Evolutionary conservation across 768 basidiomycete genomes (phyloP).

Genomic region (Leccinum aurantiacum): DNA sequence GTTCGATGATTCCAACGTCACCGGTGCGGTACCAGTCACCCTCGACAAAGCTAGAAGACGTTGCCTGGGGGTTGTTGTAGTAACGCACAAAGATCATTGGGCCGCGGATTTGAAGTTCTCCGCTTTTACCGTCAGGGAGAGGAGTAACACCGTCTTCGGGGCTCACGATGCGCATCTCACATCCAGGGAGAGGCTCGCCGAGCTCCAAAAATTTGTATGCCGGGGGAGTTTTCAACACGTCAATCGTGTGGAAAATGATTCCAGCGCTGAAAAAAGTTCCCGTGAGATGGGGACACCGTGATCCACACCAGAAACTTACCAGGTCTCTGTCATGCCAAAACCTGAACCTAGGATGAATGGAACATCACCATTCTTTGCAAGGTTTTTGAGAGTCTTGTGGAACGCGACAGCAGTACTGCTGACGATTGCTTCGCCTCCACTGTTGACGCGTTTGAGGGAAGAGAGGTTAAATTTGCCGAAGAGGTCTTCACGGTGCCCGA

Average conservation of each 20-base stretch:
- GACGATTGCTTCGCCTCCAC: not conserved
- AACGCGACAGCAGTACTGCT: not conserved
- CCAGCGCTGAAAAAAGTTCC: not conserved
- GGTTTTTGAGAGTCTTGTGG: not conserved
- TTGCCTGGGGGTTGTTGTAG: not conserved
- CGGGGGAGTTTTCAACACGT: constrained; percentile 14
- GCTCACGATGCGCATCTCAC: not conserved
- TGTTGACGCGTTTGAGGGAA: not conserved
- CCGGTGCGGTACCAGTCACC: not conserved
- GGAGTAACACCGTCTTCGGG: not conserved
- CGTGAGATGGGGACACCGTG: not conserved
- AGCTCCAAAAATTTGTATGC: not conserved
- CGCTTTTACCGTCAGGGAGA: not conserved
- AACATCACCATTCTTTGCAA: constrained; percentile 12
- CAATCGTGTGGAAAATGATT: not conserved
- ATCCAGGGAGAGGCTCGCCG: not conserved
- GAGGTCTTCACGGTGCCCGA: constrained; percentile 13
- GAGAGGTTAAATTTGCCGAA: constrained; percentile 31
- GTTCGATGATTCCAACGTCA: not conserved
- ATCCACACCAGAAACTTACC: not conserved
- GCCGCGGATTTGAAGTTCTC: not conserved
- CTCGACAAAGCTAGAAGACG: not conserved
- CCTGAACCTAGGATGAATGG: constrained; percentile 30
- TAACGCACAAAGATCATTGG: not conserved
- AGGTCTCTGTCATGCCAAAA: constrained; percentile 21